Evolutionary conservation across 768 basidiomycete species (phyloP), one percentile per base, ranked within the genome.

Genomic region (Cystobasidium onofrii): DNA sequence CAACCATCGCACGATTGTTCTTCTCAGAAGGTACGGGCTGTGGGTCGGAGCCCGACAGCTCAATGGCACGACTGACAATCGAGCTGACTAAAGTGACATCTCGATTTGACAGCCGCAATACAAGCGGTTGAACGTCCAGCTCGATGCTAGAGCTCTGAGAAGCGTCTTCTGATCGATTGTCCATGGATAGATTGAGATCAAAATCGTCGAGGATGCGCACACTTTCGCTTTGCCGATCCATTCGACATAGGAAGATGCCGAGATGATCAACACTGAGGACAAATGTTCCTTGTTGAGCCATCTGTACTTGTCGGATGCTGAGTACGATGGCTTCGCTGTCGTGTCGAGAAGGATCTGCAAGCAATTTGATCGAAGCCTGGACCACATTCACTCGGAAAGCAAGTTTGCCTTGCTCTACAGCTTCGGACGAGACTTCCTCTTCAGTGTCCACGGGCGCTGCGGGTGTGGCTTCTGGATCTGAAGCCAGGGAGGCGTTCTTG

Each of bases 191-290:
- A 0, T 92, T 90, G 60, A 95, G 78, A 80, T 96, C 91, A 64
- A 96, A 84, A 74, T 97, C 90, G 79, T 99, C 96, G 76, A 99
- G 84, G 82, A 99, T 92, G 57, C 91, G 87, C 63, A 94, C 92
- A 61, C 86, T 88, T 75, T 98, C 94, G 0, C 87, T 84, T 57
- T 86, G 84, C 76, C 85, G 85, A 76, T 90, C 91, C 93, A 99
- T 98, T 33, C 86, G 31, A 74, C 88, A 87, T 34, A 99, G 84
- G 1, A 92, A 96, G 95, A 99, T 98, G 25, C 96, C 96, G 10
- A 97, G 84, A 34, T 85, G 86, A 66, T 85, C 87, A 36, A 97
- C 83, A 41, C 86, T 92, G 70, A 98, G 82, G 6, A 43, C 71
- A 36, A 70, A 64, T 27, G 39, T 61, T 25, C 18, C 93, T 87